phyloP scores from a whole-genome alignment of 495 filamentous ascomycete species.

The Penicillium verhagenii region DNA sequence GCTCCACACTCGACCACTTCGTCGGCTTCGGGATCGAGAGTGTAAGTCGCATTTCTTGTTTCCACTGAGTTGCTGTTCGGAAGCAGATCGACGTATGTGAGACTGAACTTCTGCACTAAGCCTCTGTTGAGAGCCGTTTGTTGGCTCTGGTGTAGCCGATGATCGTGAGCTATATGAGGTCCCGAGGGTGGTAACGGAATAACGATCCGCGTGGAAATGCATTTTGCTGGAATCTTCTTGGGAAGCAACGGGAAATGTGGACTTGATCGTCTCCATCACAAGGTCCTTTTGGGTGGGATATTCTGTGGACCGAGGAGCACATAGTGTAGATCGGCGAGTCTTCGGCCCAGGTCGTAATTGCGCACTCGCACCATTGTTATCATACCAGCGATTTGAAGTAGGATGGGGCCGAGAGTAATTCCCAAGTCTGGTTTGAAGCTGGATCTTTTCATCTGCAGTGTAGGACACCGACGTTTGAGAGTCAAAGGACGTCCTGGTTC shows the following conservation, averaged over 20 bases:
- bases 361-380: conserved; percentile 10
- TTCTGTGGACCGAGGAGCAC: conserved; percentile 27
- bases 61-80: conserved; percentile 8
- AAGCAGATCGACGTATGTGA: conserved; percentile 11
- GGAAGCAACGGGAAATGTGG: background rate
- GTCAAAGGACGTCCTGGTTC: conserved; percentile 26
- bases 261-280: background rate
- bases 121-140: conserved; percentile 5
- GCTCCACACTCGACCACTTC: conserved; percentile 17
- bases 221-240: conserved; percentile 11
- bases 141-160: conserved; percentile 4
- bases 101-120: background rate
- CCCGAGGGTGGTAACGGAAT: conserved; percentile 6
- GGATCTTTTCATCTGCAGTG: conserved; percentile 4
- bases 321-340: conserved; percentile 25
- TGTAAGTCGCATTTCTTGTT: background rate
- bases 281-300: conserved; percentile 10
- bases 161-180: conserved; percentile 2
- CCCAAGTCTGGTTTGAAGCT: conserved; percentile 24
- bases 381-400: conserved; percentile 23
- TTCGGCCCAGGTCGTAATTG: conserved; percentile 3
- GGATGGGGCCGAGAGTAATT: conserved; percentile 19
- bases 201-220: conserved; percentile 14
- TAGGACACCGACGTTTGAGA: conserved; percentile 26
- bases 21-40: conserved; percentile 21